A percentile compares a stretch with the other conserved stretches of the same genome.
Conservation (phyloP, 2,329 filamentous ascomycete genomes). For the Aphanocladium album region DNA sequence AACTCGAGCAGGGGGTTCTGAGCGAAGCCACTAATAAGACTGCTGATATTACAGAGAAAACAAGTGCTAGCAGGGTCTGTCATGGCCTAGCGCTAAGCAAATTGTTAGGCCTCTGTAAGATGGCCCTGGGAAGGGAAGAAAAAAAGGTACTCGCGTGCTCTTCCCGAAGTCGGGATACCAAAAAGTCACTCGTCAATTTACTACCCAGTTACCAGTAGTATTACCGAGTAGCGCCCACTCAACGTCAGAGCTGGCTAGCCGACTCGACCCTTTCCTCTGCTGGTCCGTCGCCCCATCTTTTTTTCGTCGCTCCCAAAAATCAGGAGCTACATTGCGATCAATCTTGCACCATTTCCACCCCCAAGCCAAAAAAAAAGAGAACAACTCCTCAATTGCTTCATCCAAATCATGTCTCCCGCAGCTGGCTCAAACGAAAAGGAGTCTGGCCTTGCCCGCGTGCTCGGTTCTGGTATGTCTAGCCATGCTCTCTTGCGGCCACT, state of each 20-base stretch:
- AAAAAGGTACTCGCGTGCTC: not conserved
- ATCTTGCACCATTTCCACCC: not conserved
- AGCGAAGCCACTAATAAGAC: not conserved
- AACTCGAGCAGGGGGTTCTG: not conserved
- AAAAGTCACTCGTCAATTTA: not conserved
- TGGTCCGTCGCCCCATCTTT: not conserved
- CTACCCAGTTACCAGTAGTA: not conserved
- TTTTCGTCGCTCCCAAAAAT: not conserved
- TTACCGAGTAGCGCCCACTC: not conserved
- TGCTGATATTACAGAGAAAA: not conserved
- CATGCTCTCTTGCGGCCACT: not conserved
- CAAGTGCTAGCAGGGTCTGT: not conserved
- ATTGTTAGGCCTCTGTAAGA: not conserved
- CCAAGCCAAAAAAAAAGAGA: not conserved
- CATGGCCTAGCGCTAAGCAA: not conserved
- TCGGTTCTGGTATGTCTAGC: constrained; percentile 72
- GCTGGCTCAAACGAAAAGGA: constrained; percentile 61
- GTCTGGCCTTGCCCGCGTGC: constrained; percentile 78
- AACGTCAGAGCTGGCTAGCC: too few species aligned
- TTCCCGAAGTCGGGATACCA: not conserved
- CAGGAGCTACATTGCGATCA: constrained; percentile 3
- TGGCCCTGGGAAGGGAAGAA: too few species aligned
- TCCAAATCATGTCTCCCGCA: constrained; percentile 53
- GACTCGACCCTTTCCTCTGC: not conserved
- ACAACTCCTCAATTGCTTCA: not conserved